Evolutionary conservation across 2,329 filamentous ascomycete species (phyloP).

Genomic region (Xylaria sp.): DNA sequence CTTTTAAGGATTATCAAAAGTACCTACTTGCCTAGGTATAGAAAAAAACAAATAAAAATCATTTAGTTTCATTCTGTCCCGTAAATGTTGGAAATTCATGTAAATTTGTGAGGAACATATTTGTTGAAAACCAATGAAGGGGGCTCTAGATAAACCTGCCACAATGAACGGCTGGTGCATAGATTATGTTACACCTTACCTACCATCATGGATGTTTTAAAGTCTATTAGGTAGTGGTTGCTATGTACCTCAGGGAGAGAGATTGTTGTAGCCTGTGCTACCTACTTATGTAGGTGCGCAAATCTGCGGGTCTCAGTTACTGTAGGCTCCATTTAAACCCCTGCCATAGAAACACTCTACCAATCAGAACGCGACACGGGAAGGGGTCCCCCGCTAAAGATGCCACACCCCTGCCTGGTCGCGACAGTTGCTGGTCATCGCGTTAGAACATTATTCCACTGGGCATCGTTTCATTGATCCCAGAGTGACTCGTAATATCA

Average conservation of each 20-base stretch:
- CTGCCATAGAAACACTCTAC: constrained; percentile 1
- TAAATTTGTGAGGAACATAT: not conserved
- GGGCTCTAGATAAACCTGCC: not conserved
- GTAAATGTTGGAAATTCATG: not conserved
- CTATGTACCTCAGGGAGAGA: not conserved
- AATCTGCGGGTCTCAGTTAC: constrained; percentile 24
- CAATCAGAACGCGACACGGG: constrained; percentile 34
- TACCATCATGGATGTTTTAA: not conserved
- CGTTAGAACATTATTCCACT: constrained; percentile 34
- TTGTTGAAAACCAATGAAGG: not conserved
- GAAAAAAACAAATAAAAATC: not conserved
- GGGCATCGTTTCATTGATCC: not conserved
- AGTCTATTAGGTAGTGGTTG: not conserved
- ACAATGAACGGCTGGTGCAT: not conserved
- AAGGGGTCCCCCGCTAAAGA: constrained; percentile 34
- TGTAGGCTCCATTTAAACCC: not conserved
- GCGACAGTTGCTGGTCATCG: constrained; percentile 44
- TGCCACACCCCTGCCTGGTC: constrained; percentile 38
- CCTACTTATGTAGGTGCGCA: not conserved
- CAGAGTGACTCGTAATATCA: constrained; percentile 11
- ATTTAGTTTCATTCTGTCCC: not conserved
- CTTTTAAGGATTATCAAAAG: not conserved
- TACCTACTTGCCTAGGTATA: not conserved
- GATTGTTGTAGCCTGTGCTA: not conserved
- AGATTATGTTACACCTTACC: not conserved